Evolutionary conservation across 1,284 basidiomycete species (phyloP), one percentile per base, ranked within the genome.

Genomic region (Ceratobasidium theobromae): DNA sequence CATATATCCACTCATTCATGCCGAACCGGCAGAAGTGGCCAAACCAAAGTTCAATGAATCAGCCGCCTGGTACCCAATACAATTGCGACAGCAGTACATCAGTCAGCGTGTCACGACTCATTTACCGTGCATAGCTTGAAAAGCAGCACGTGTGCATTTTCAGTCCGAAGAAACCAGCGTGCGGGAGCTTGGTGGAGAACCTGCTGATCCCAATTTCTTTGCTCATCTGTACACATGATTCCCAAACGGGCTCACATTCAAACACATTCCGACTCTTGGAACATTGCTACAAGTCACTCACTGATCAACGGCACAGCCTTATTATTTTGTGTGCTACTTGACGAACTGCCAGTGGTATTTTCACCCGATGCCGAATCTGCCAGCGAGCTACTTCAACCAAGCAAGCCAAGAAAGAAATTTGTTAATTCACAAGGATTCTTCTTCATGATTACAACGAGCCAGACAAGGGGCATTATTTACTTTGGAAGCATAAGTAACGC

Each of bases 401-500:
- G n/a, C n/a, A n/a, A n/a, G n/a, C n/a, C n/a, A n/a, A n/a, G n/a
- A n/a, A n/a, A 28, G 23, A 43, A 21, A 27, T 11, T 30, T 57
- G 54, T 57, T 32, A 38, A 57, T 57, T 57, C 14, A 45, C 41
- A 28, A 30, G 6, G 5, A 21, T 9, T 41, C 1, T 28, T 45
- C 30, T 46, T 18, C 40, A 43, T 57, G 25, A 45, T 45, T 41
- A 64, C n/a, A 25, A 25, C 14, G 16, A 38, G 27, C 43, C 43
- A 6, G 43, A 6, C 9, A n/a, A 11, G 18, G 18, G 12, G 30
- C 9, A 14, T 49, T 52, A 64, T 30, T 62, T 51, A 64, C 60
- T 64, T 64, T 66, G 65, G 54, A 12, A 68, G 48, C 27, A 58
- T 71, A 9, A 73, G 65, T 12, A 71, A 60, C n/a, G 70, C 67